Conservation (phyloP, 768 basidiomycete genomes). For the Suillus hirtellus region DNA sequence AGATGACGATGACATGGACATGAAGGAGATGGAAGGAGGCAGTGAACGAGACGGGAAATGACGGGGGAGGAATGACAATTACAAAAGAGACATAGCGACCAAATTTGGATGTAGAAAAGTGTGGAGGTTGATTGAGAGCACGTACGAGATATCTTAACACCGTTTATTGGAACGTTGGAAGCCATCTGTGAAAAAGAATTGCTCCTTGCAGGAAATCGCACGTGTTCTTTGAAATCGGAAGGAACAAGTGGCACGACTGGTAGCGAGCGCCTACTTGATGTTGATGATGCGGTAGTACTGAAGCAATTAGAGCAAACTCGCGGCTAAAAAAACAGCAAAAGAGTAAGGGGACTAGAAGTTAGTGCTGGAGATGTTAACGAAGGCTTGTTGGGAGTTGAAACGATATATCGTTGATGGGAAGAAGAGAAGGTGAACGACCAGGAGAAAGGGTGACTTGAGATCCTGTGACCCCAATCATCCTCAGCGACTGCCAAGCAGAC, state of each 20-base stretch:
- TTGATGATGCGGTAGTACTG: conserved; percentile 9
- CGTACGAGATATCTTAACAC: conserved; percentile 84
- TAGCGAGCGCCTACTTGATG: conserved; percentile 19
- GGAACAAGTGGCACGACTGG: conserved; percentile 13
- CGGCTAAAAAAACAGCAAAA: conserved; percentile 5
- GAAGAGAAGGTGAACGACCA: conserved; percentile 20
- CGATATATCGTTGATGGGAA: conserved; percentile 10
- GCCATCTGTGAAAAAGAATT: conserved; percentile 48
- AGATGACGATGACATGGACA: conserved; percentile 31
- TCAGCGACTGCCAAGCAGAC: conserved; percentile 11
- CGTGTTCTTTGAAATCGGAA: conserved; percentile 11
- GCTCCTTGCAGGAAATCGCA: conserved; percentile 3
- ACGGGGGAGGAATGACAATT: conserved; percentile 15
- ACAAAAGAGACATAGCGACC: conserved; percentile 25
- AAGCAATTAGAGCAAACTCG: conserved; percentile 6
- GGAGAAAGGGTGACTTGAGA: conserved; percentile 27
- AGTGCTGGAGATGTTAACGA: conserved; percentile 18
- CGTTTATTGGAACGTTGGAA: conserved; percentile 81
- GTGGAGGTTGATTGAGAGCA: conserved; percentile 26
- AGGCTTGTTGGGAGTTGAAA: conserved; percentile 17
- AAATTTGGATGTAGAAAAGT: conserved; percentile 29
- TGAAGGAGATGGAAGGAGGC: conserved; percentile 32
- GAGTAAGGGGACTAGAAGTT: neutral
- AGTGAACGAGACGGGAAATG: conserved; percentile 35
- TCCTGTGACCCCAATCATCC: conserved; percentile 35